phyloP scores from a whole-genome alignment of 2,329 filamentous ascomycete genomes.

The Phyllosticta capitalensis region DNA sequence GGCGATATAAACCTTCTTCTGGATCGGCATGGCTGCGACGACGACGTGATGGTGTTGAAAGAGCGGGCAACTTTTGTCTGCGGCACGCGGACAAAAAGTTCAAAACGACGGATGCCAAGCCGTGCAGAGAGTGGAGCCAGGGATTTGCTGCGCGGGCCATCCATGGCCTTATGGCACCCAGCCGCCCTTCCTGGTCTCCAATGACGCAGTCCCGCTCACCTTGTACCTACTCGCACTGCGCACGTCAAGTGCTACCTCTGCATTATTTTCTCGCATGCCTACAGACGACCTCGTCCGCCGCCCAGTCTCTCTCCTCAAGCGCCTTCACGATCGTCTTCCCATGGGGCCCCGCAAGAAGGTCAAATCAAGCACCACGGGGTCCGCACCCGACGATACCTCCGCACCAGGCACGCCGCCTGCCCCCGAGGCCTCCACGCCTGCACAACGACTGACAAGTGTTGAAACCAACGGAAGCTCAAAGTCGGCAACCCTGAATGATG shows the following conservation, averaged over 20 bases:
- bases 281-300: constrained; percentile 7
- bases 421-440: not conserved
- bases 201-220: constrained; percentile 1
- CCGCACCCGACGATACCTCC: constrained; percentile 14
- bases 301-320: constrained; percentile 12
- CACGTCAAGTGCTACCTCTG: constrained; percentile 9
- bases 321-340: constrained; percentile 10
- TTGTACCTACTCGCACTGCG: constrained; percentile 3
- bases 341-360: constrained; percentile 36
- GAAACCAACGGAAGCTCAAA: not conserved
- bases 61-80: constrained; percentile 2
- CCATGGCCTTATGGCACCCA: not conserved
- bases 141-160: not conserved
- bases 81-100: constrained; percentile 8
- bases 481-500: not conserved
- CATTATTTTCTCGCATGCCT: constrained; percentile 7
- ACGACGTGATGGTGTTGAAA: constrained; percentile 9
- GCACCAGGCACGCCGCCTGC: not conserved
- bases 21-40: constrained; percentile 65
- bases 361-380: constrained; percentile 28
- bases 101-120: not conserved
- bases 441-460: not conserved
- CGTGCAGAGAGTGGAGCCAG: not conserved
- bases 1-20: constrained; percentile 60
- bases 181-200: not conserved